Percentiles rank a stretch among this genome's conserved stretches.
Evolutionary conservation across 1,284 basidiomycete species (phyloP).

Genomic region (Neotropicomus parvogracilis): DNA sequence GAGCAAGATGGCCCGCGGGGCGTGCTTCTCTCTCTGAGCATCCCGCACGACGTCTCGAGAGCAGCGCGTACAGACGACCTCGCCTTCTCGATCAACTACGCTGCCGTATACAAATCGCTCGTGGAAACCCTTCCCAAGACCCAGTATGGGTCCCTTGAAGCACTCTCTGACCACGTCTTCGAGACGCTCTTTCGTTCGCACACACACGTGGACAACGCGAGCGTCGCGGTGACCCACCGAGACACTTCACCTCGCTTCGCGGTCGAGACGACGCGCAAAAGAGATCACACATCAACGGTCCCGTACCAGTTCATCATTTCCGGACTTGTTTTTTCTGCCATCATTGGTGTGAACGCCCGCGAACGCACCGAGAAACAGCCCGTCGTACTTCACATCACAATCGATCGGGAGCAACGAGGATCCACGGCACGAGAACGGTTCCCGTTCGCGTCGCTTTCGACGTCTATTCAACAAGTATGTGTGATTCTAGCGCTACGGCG

Average conservation of each 20-base stretch:
- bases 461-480: conserved; percentile 14
- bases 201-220: conserved; percentile 7
- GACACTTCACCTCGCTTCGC: background rate
- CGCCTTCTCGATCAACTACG: conserved; percentile 58
- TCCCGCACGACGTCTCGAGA: conserved; percentile 52
- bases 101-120: conserved; percentile 40
- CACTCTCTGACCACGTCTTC: conserved; percentile 10
- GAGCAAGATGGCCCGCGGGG: too few relatives aligned
- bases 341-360: conserved; percentile 17
- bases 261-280: conserved; percentile 11
- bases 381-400: conserved; percentile 14
- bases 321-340: conserved; percentile 5
- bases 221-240: conserved; percentile 5
- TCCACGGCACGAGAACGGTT: background rate
- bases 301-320: conserved; percentile 2
- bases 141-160: conserved; percentile 18
- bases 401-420: background rate
- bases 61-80: conserved; percentile 59
- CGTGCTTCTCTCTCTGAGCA: conserved; percentile 51
- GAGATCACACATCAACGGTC: background rate
- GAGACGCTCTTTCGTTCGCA: conserved; percentile 15
- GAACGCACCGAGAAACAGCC: conserved; percentile 19
- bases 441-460: conserved; percentile 12
- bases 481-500: background rate
- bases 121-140: conserved; percentile 17